Evolutionary conservation across 1,284 basidiomycete genomes (phyloP).

Genomic region (Fomitopsis pinicola): DNA sequence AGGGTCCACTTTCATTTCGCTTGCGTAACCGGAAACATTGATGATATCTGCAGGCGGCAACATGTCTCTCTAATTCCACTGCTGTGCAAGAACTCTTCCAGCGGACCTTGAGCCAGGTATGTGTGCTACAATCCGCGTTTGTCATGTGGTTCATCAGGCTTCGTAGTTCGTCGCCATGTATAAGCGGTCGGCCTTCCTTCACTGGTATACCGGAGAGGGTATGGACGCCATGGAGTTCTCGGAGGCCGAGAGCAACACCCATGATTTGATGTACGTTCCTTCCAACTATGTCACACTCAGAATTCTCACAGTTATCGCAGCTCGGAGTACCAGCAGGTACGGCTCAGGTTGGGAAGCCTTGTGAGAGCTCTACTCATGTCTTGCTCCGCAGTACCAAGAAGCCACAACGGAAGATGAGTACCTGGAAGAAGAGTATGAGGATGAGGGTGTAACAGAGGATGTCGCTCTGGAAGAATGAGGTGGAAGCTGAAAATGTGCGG

Average conservation of each 20-base stretch:
- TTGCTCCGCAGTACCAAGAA: constrained; percentile 54
- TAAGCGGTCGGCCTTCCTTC: constrained; percentile 81
- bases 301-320: constrained; percentile 36
- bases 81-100: constrained; percentile 90
- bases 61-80: constrained; percentile 82
- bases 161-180: constrained; percentile 75
- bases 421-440: constrained; percentile 25
- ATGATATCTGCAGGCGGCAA: constrained; percentile 48
- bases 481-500: background rate
- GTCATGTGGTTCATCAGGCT: background rate
- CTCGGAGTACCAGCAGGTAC: constrained; percentile 70
- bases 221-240: constrained; percentile 94
- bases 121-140: constrained; percentile 9
- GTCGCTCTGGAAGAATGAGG: constrained; percentile 8
- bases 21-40: background rate
- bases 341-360: constrained; percentile 4
- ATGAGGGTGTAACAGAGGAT: constrained; percentile 11
- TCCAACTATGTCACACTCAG: background rate
- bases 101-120: constrained; percentile 64
- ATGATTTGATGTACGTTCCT: constrained; percentile 71
- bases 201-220: constrained; percentile 91
- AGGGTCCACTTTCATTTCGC: background rate
- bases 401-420: constrained; percentile 41
- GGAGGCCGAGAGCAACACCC: constrained; percentile 81
- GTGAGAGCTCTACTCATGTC: constrained; percentile 7